A percentile compares a stretch with the other conserved stretches of the same genome.
Evolutionary conservation across 345 rosid genomes (phyloP).

Genomic region (Draba incana): DNA sequence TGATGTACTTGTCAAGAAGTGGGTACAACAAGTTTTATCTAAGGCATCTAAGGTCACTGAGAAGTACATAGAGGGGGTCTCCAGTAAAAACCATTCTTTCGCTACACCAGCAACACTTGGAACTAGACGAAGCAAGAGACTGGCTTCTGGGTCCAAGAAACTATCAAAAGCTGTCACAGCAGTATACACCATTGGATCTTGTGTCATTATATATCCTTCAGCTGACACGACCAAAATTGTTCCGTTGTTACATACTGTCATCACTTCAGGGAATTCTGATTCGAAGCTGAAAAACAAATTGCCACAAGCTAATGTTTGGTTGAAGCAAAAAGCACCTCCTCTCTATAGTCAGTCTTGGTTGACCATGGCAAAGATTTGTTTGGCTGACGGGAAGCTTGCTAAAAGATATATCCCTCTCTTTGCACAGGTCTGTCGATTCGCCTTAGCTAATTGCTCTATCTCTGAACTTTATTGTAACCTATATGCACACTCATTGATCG

Average conservation of each 20-base stretch:
- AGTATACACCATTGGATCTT: constrained; percentile 74
- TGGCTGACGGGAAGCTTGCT: constrained; percentile 85
- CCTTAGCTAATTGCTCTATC: constrained; percentile 11
- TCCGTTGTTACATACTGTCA: constrained; percentile 71
- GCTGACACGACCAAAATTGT: constrained; percentile 64
- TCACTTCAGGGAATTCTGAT: constrained; percentile 73
- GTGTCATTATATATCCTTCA: constrained; percentile 71
- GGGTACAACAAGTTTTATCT: constrained; percentile 68
- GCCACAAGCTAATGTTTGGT: constrained; percentile 54
- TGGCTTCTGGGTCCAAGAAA: constrained; percentile 42
- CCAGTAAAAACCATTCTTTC: constrained; percentile 46
- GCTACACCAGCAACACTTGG: constrained; percentile 68
- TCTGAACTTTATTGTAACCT: constrained; percentile 20
- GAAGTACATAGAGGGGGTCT: constrained; percentile 57
- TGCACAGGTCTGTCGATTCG: constrained; percentile 64
- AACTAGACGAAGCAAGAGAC: constrained; percentile 55
- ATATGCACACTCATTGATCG: constrained; percentile 6
- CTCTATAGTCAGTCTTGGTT: constrained; percentile 87
- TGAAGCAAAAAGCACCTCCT: constrained; percentile 68
- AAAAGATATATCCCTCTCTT: constrained; percentile 86
- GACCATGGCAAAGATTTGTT: constrained; percentile 91
- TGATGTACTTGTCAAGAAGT: constrained; percentile 65
- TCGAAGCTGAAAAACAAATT: constrained; percentile 61
- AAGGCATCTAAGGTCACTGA: constrained; percentile 66
- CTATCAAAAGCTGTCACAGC: constrained; percentile 67